A percentile compares a stretch with the other conserved stretches of the same genome.
Conservation (phyloP, 352 stramenopile species). For the Globisporangium nagaii region DNA sequence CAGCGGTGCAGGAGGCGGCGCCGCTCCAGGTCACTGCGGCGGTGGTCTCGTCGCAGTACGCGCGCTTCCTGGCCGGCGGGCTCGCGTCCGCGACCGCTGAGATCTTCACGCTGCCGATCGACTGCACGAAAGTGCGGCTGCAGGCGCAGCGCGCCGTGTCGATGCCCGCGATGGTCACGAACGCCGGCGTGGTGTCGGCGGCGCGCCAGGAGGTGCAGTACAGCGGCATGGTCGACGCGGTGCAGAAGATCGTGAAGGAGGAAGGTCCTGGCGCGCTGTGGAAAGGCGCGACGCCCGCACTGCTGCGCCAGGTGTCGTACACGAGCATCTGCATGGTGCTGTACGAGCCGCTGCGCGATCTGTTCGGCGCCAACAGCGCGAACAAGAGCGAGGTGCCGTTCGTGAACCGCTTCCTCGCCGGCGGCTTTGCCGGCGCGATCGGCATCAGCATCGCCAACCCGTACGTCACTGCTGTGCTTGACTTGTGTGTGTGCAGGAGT, state of each 20-base stretch:
- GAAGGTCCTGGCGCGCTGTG: conserved; percentile 63
- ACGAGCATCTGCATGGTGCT: conserved; percentile 84
- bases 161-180: conserved; percentile 11
- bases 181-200: conserved; percentile 18
- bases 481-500: background rate
- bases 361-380: conserved; percentile 47
- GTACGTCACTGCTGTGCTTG: conserved; percentile 30
- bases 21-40: conserved; percentile 21
- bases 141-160: conserved; percentile 57
- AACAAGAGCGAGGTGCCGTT: conserved; percentile 51
- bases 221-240: conserved; percentile 72
- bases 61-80: conserved; percentile 66
- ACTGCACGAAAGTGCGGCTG: conserved; percentile 84
- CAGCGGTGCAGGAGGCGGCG: conserved; percentile 20
- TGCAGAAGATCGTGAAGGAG: conserved; percentile 58
- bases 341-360: conserved; percentile 78
- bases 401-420: conserved; percentile 75
- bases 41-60: conserved; percentile 40
- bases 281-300: conserved; percentile 71
- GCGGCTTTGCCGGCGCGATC: conserved; percentile 71
- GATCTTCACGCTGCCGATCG: conserved; percentile 77
- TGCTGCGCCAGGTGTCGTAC: conserved; percentile 83
- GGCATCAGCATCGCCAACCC: conserved; percentile 81
- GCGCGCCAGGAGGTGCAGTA: conserved; percentile 34
- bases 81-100: conserved; percentile 67